A percentile compares a stretch with the other conserved stretches of the same genome.
These are phyloP conservation scores for Melastoma malabathricum DNA, from an alignment of 345 rosid genomes.

Conservation along the genomic window DNA sequence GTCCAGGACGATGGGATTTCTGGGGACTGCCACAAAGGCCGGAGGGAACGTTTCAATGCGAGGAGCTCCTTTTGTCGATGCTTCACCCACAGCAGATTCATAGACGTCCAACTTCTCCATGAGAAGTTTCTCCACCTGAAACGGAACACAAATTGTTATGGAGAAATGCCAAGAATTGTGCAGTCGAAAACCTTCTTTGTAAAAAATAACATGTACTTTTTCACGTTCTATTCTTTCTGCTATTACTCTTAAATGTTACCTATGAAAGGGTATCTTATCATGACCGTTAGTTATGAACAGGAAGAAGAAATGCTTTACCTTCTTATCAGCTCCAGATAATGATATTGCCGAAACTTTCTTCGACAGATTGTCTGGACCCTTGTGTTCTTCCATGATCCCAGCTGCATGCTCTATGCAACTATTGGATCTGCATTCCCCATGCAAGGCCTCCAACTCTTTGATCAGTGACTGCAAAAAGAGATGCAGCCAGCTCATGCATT, in stretches of 20 bases:
- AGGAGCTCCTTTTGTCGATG: constrained; percentile 41
- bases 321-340: constrained; percentile 38
- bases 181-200: background rate
- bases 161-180: background rate
- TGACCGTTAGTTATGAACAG: background rate
- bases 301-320: constrained; percentile 28
- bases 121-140: constrained; percentile 62
- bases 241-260: too few relatives aligned
- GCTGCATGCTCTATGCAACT: constrained; percentile 91
- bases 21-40: constrained; percentile 43
- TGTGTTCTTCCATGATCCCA: constrained; percentile 66
- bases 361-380: constrained; percentile 70
- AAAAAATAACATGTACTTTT: too few relatives aligned
- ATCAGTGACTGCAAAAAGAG: constrained; percentile 27
- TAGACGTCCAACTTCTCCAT: constrained; percentile 62
- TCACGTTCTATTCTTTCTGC: too few relatives aligned
- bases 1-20: constrained; percentile 82
- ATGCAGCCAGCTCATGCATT: constrained; percentile 1
- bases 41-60: constrained; percentile 88
- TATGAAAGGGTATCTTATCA: too few relatives aligned
- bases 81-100: constrained; percentile 66
- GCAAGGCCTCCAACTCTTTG: constrained; percentile 48
- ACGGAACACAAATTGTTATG: background rate
- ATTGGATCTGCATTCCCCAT: constrained; percentile 63
- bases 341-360: constrained; percentile 64